Evolutionary conservation across 179 eudicot species (phyloP).

Genomic region (Spinacia oleracea): DNA sequence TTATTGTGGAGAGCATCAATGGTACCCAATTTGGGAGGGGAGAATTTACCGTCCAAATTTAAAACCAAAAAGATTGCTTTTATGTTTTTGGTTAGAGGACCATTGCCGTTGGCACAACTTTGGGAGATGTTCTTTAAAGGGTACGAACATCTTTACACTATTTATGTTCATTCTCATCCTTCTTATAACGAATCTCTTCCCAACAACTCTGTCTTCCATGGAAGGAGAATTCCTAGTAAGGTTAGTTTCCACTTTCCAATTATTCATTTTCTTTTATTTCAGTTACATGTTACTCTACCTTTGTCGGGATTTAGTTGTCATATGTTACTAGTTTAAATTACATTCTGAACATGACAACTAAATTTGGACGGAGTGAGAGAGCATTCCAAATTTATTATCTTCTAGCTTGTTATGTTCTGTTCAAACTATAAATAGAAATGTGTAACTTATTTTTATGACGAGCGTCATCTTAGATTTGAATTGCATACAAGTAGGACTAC

Average conservation of each 20-base stretch:
- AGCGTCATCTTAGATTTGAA: background rate
- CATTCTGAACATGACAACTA: too few relatives aligned
- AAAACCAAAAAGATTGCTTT: slow-evolving; percentile 36
- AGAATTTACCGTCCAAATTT: slow-evolving; percentile 10
- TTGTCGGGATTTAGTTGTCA: too few relatives aligned
- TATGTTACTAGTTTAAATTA: too few relatives aligned
- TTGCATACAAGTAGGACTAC: background rate
- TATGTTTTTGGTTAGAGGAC: slow-evolving; percentile 49
- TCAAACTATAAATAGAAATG: background rate
- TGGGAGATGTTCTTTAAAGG: slow-evolving; percentile 50
- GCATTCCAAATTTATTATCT: background rate
- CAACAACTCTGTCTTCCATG: slow-evolving; percentile 34
- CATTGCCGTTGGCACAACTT: slow-evolving; percentile 39
- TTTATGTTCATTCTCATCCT: slow-evolving; percentile 45
- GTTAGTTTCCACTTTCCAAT: slow-evolving; percentile 24
- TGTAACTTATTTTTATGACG: background rate
- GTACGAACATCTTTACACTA: slow-evolving; percentile 32
- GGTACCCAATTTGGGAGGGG: slow-evolving; percentile 24
- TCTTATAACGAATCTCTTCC: slow-evolving; percentile 35
- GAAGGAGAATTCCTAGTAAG: slow-evolving; percentile 44
- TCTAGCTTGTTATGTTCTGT: background rate
- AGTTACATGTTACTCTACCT: background rate
- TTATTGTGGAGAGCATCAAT: slow-evolving; percentile 59
- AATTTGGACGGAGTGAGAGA: background rate
- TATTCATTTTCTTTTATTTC: background rate